A percentile compares a stretch with the other conserved stretches of the same genome.
Evolutionary conservation across 2,329 filamentous ascomycete species (phyloP).

Genomic region (Exophiala aquamarina): DNA sequence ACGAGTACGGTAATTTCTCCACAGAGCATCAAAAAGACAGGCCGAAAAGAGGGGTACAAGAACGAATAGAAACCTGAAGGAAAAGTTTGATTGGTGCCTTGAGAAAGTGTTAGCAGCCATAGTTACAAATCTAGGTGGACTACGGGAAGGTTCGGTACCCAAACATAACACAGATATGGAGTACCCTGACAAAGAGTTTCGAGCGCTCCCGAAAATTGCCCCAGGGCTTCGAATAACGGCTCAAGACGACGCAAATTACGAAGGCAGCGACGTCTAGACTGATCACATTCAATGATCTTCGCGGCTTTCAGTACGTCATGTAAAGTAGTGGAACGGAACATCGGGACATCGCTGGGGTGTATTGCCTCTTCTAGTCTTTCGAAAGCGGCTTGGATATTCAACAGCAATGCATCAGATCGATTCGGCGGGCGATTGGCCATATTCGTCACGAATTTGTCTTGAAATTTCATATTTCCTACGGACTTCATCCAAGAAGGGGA

Average conservation of each 20-base stretch:
- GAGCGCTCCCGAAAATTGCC: constrained; percentile 43
- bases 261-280: constrained; percentile 39
- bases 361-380: neutral
- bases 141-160: constrained; percentile 30
- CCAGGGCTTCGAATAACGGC: constrained; percentile 43
- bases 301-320: constrained; percentile 40
- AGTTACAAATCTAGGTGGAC: too few relatives aligned
- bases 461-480: neutral
- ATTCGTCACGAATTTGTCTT: neutral
- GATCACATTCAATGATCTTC: constrained; percentile 40
- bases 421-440: neutral
- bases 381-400: constrained; percentile 21
- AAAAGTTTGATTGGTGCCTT: constrained; percentile 43
- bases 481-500: neutral
- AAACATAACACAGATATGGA: constrained; percentile 47
- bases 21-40: constrained; percentile 32
- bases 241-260: constrained; percentile 46
- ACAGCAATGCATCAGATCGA: neutral
- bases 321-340: constrained; percentile 36
- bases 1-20: constrained; percentile 25
- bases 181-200: constrained; percentile 50
- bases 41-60: neutral
- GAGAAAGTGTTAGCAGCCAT: neutral
- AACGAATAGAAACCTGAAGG: constrained; percentile 27
- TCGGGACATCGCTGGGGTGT: constrained; percentile 13